Conservation (phyloP, 108 stramenopile genomes). For the Nitzschia sp. region DNA sequence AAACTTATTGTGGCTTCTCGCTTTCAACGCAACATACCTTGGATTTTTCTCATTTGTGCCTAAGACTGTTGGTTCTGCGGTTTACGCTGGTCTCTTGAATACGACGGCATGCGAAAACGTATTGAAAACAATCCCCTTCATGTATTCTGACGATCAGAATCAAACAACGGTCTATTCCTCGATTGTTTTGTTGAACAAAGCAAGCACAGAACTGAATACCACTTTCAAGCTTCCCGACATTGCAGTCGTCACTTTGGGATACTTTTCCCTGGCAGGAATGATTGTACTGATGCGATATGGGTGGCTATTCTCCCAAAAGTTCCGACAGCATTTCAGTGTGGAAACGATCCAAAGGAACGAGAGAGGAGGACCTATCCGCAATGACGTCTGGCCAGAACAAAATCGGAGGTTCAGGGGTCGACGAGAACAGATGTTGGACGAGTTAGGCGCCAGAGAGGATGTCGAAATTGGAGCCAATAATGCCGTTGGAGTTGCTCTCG, state of each 20-base stretch:
- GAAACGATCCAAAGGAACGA: slow-evolving; percentile 4
- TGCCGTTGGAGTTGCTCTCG: slow-evolving; percentile 37
- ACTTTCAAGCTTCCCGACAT: slow-evolving; percentile 64
- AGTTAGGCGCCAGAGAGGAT: no score
- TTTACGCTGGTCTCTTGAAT: slow-evolving; percentile 31
- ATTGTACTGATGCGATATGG: slow-evolving; percentile 30
- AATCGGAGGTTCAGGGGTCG: not conserved
- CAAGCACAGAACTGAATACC: slow-evolving; percentile 35
- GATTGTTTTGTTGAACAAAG: slow-evolving; percentile 22
- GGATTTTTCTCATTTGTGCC: slow-evolving; percentile 89
- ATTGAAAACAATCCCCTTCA: slow-evolving; percentile 21
- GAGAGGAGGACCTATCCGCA: not conserved
- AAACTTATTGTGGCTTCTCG: slow-evolving; percentile 86
- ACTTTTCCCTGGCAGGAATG: slow-evolving; percentile 44
- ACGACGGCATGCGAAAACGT: slow-evolving; percentile 29
- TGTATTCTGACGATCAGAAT: slow-evolving; percentile 35
- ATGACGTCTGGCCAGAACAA: not conserved
- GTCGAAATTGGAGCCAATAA: slow-evolving; percentile 27
- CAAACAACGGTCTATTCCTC: slow-evolving; percentile 1
- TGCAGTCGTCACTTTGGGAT: slow-evolving; percentile 52
- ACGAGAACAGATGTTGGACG: slow-evolving; percentile 5
- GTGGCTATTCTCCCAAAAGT: slow-evolving; percentile 9
- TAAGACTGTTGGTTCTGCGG: slow-evolving; percentile 57
- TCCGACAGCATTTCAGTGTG: slow-evolving; percentile 7
- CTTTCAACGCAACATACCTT: slow-evolving; percentile 93